Conservation (phyloP, 192 early-diverging fungal species). For the Coemansia sp. region DNA sequence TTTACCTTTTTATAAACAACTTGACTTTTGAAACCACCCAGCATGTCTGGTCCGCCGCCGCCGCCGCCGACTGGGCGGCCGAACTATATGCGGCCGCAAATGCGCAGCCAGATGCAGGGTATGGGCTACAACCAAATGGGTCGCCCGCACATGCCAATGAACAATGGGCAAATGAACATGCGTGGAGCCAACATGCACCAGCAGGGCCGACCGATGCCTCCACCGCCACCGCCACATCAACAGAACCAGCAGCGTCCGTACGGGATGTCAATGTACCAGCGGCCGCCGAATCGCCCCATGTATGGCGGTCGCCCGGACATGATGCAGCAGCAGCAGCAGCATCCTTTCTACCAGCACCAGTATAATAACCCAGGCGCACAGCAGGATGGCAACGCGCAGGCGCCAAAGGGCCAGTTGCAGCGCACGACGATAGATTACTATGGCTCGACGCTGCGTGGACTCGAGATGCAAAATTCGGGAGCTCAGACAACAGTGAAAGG, state of each 20-base stretch:
- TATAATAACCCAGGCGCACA: not conserved
- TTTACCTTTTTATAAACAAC: too few relatives aligned
- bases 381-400: slow-evolving; percentile 61
- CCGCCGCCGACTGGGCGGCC: slow-evolving; percentile 15
- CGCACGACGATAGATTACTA: slow-evolving; percentile 93
- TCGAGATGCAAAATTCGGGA: slow-evolving; percentile 46
- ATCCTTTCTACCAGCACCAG: slow-evolving; percentile 17
- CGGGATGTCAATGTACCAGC: slow-evolving; percentile 13
- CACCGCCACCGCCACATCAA: too few relatives aligned
- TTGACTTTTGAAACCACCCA: too few relatives aligned
- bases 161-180: slow-evolving; percentile 27
- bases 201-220: not conserved
- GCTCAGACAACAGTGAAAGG: slow-evolving; percentile 14
- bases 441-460: slow-evolving; percentile 68
- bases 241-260: slow-evolving; percentile 8
- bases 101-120: slow-evolving; percentile 10
- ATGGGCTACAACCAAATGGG: slow-evolving; percentile 19
- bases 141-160: slow-evolving; percentile 15
- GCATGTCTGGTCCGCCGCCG: slow-evolving; percentile 19
- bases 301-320: slow-evolving; percentile 3
- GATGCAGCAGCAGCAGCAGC: slow-evolving; percentile 19
- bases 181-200: slow-evolving; percentile 11
- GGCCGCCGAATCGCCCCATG: slow-evolving; percentile 4
- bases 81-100: slow-evolving; percentile 11
- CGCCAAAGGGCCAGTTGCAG: slow-evolving; percentile 84